Percentiles rank a stretch among this genome's conserved stretches.
phyloP scores from a whole-genome alignment of 495 filamentous ascomycete genomes.

The Penicillium roqueforti region DNA sequence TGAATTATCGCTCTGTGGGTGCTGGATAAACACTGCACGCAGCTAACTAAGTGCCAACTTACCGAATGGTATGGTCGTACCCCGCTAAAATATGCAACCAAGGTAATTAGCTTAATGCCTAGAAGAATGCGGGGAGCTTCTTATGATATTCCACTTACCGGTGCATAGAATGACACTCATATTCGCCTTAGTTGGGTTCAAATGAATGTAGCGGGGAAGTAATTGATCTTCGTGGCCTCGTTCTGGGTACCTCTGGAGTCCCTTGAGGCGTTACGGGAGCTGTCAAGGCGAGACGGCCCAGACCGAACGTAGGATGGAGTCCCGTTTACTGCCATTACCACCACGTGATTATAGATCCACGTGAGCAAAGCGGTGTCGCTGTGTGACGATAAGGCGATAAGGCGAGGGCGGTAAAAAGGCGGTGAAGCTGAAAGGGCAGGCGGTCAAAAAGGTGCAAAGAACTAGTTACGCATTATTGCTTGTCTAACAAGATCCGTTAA shows the following conservation, averaged over 20 bases:
- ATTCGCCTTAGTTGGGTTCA: constrained; percentile 9
- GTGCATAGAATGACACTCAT: constrained; percentile 91
- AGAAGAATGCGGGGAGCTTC: constrained; percentile 23
- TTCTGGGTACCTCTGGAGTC: not conserved
- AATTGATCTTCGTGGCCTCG: not conserved
- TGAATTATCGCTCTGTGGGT: not conserved
- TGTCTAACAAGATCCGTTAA: not conserved
- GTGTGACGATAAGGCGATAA: not conserved
- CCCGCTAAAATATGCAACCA: constrained; percentile 60
- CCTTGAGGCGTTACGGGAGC: not conserved
- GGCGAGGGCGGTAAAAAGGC: not conserved
- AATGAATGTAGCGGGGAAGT: not conserved
- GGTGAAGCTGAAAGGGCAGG: not conserved
- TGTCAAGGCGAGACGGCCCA: not conserved
- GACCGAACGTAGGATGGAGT: not conserved
- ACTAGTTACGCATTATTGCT: not conserved
- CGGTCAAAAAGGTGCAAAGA: not conserved
- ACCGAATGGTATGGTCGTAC: constrained; percentile 99
- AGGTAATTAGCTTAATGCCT: constrained; percentile 28
- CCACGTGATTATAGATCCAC: not conserved
- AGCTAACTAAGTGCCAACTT: constrained; percentile 25
- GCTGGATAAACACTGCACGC: not conserved
- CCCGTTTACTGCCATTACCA: constrained; percentile 1
- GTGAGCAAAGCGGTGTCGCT: not conserved
- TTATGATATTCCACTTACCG: constrained; percentile 50